Base-by-base conservation (phyloP, 78 protist species). In the Dictyostelium discoideum region DNA sequence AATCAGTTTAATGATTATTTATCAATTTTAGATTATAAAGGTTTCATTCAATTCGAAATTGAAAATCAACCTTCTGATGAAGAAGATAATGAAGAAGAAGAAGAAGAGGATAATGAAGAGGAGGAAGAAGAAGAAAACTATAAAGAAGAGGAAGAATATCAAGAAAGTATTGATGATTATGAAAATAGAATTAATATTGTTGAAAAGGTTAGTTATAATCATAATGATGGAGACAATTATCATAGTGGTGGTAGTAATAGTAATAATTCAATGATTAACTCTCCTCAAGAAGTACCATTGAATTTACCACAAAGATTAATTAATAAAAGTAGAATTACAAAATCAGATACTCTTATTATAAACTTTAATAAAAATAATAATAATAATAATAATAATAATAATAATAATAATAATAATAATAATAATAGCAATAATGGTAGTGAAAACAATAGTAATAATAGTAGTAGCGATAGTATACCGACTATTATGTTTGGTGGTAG, bases 21-120 rank as follows among this genome's bases (percentile, higher is more conserved):
- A 3, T 18, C 22, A 29, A 32, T 22, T 79, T 40, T 90, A 8
- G 95, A 90, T 73, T 20, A n/a, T 22, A 72, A 60, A 16, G 88
- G 95, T n/a, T 90, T 67, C 50, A 48, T 90, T 7, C 24, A 42
- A 5, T 22, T 44, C 2, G 83, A 80, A 10, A 90, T 90, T 54
- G 82, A 69, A 9, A 83, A 83, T 90, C 95, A 90, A 42, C 67
- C 76, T 22, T 57, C 77, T 2, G 95, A 90, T 32, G 83, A 40
- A 65, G 86, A 88, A 39, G 76, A 73, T 3, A 72, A 82, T 1
- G 85, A 57, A 0, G 54, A 74, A 1, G 72, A 80, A 13, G 46
- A 44, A 10, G 48, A 44, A 0, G 74, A 44, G 0, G 39, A 44
- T 0, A 26, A 29, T 0, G 54, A 39, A 10, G 60, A 84, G 22